phyloP scores from a whole-genome alignment of 345 rosid species.

The Raphanus sativus region DNA sequence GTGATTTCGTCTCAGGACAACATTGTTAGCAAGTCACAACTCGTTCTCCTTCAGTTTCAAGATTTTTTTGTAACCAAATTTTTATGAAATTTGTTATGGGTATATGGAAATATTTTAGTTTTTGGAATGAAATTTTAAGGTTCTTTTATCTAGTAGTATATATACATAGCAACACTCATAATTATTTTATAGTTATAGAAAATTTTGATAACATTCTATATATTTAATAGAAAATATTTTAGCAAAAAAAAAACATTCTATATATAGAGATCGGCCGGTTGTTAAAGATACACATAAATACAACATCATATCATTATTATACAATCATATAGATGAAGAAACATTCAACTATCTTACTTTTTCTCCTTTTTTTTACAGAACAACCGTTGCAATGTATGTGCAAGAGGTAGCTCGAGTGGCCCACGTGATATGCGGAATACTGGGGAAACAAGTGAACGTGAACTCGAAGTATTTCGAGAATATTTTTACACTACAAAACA shows the following conservation, averaged over 20 bases:
- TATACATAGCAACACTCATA: not conserved
- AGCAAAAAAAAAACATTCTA: too few species aligned
- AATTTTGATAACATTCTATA: not conserved
- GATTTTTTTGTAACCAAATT: not conserved
- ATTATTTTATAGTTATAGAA: not conserved
- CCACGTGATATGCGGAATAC: conserved; percentile 44
- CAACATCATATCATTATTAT: not conserved
- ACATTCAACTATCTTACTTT: not conserved
- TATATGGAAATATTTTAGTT: not conserved
- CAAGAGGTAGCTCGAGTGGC: conserved; percentile 43
- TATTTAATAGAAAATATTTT: too few species aligned
- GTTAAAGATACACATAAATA: conserved; percentile 13
- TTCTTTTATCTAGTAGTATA: conserved; percentile 2
- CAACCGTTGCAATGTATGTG: conserved; percentile 43
- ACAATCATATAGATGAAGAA: not conserved
- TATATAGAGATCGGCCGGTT: conserved; percentile 1
- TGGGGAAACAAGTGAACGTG: conserved; percentile 48
- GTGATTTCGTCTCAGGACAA: not conserved
- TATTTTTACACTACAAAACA: conserved; percentile 39
- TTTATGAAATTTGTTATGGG: not conserved
- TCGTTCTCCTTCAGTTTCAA: conserved; percentile 3
- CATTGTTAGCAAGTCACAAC: not conserved
- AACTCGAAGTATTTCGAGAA: conserved; percentile 47
- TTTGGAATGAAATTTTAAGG: not conserved
- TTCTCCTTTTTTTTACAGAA: conserved; percentile 33